Conservation (phyloP, 139 green algal genomes). For the Auxenochlorella pyrenoidosa region DNA sequence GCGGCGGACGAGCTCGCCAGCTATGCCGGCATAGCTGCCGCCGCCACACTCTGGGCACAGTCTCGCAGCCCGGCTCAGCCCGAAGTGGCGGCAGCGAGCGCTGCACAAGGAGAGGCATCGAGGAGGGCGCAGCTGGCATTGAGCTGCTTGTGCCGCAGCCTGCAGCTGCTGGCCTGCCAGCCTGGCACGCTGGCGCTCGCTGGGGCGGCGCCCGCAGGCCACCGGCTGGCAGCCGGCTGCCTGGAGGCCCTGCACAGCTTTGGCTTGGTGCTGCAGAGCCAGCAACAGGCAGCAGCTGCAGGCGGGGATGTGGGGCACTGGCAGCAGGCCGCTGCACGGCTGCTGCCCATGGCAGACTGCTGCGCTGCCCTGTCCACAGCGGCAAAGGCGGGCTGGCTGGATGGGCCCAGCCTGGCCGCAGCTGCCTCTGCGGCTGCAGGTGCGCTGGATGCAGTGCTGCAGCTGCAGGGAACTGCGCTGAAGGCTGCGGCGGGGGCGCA, state of each 20-base stretch:
- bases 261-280: background rate
- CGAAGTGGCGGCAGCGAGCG: background rate
- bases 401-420: background rate
- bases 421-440: background rate
- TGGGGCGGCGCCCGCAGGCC: no score
- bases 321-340: background rate
- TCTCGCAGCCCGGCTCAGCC: background rate
- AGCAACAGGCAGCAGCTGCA: background rate
- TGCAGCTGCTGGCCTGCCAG: background rate
- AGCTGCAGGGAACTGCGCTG: background rate
- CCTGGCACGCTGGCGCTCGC: no score
- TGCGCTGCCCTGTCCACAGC: background rate
- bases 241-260: constrained; percentile 4
- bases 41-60: background rate
- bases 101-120: background rate
- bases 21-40: constrained; percentile 1
- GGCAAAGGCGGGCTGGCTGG: background rate
- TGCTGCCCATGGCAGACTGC: constrained; percentile 5
- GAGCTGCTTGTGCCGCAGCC: background rate
- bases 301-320: background rate
- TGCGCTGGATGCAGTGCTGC: background rate
- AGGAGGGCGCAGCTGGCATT: constrained; percentile 5
- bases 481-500: background rate
- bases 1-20: background rate
- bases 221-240: background rate